Evolutionary conservation across 176 grass and related monocot species (phyloP), one percentile per base, ranked within the genome.

Genomic region (Pontederia paniculata): DNA sequence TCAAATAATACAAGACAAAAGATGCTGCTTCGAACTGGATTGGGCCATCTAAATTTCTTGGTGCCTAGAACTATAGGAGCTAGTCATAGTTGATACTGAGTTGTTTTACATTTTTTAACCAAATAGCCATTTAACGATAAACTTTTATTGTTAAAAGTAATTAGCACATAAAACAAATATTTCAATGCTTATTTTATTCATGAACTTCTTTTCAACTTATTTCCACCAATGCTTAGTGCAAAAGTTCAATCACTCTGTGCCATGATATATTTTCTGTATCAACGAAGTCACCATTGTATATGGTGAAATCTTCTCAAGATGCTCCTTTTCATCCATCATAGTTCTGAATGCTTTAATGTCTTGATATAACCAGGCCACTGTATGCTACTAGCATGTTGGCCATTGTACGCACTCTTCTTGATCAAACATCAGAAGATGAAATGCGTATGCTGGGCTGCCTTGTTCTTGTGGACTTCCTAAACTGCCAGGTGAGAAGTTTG

Each of bases 401-500:
- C 62, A 53, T 87, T 76, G 81, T 79, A 25, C 75, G 62, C 41
- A 81, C 83, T 59, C 83, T 98, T 69, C 80, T 98, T 68, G 93
- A 98, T 79, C 87, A 84, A 77, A 84, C 73, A 67, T 56, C 42
- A 1, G 62, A 75, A 61, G 77, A 98, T 63, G 93, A 98, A 41
- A 78, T 88, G 58, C 72, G 60, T 54, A 52, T 82, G 23, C 57
- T 75, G 19, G 93, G 86, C 68, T 91, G 93, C 48, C 80, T 98
- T 66, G 60, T 91, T 59, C 87, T 98, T 67, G 72, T 91, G 9
- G 83, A 91, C 74, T 98, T 98, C 74, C 86, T 98, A 47, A 77
- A 81, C 45, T 72, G 72, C 58, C 86, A 98, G 87, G 93, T 98
- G 63, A 65, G 45, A 77, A 41, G 17, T 67, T 18, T 3, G 20